Evolutionary conservation across 768 basidiomycete genomes (phyloP), one percentile per base, ranked within the genome.

Genomic region (Fomitopsis pulvina): DNA sequence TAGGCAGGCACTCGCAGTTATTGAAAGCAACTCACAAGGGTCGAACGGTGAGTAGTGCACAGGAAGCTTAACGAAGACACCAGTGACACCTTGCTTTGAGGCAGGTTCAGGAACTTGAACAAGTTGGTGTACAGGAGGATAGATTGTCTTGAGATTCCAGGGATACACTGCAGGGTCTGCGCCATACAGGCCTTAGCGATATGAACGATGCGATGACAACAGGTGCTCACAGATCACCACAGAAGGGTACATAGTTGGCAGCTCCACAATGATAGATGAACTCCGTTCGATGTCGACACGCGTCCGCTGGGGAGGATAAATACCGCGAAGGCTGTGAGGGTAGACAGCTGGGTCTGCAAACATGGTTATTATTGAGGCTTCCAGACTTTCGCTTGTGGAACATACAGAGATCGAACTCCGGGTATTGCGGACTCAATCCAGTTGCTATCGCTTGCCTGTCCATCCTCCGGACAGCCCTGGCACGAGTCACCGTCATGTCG

Each of bases 91-190:
- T 32, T 37, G 4, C 34, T 10, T 10, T 34, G 32, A 18, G 32
- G 32, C 10, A 34, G 32, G 18, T 34, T 34, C n/a, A 18, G 32
- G 10, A 18, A 34, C 10, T 10, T 10, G 11, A 34, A 34, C 32
- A 34, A 34, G 32, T 34, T 34, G 11, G 18, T 34, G 11, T n/a
- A 18, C 32, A 34, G 18, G 41, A 21, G 68, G 66, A 54, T 76
- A 75, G 40, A 73, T 67, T 8, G 40, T 45, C 41, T 64, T 46
- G 14, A 74, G 54, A 55, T 68, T 68, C 53, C 55, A 60, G 9
- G 76, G 73, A 60, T 77, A 77, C 41, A 65, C 60, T 48, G 68
- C 55, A 41, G 41, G 41, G 24, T 41, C 41, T 41, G 20, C 20
- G 20, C 21, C 9, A 26, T 4, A 8, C 32, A 9, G 32, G n/a